phyloP scores from a whole-genome alignment of 805 yeast species.

The Komagataella kurtzmanii region DNA sequence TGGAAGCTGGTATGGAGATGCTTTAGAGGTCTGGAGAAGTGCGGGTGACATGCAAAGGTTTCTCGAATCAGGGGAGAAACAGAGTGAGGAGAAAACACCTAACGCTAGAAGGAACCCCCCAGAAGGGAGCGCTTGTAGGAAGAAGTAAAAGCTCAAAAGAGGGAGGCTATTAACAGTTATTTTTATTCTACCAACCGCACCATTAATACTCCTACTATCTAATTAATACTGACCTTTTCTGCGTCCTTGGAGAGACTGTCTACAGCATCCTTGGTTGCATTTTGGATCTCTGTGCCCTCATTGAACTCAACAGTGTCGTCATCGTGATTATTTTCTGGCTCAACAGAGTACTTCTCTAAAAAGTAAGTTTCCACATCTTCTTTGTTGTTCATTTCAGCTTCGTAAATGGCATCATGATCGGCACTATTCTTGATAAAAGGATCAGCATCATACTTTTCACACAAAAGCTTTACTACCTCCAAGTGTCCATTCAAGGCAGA shows the following conservation, averaged over 20 bases:
- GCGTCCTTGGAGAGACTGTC: not conserved
- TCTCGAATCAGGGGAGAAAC: not conserved
- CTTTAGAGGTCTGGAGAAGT: not conserved
- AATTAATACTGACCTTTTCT: not conserved
- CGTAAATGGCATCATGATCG: constrained; percentile 76
- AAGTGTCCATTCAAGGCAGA: constrained; percentile 83
- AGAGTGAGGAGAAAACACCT: not conserved
- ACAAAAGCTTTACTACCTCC: constrained; percentile 50
- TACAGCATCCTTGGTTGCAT: not conserved
- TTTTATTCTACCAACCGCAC: not conserved
- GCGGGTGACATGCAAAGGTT: not conserved
- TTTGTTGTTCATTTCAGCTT: constrained; percentile 72
- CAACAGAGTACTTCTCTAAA: constrained; percentile 58
- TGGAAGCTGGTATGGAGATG: too few relatives aligned
- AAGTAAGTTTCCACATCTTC: constrained; percentile 70
- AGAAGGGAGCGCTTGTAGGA: not conserved
- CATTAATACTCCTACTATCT: not conserved
- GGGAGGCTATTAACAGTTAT: not conserved
- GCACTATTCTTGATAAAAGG: constrained; percentile 64
- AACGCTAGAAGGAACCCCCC: too few relatives aligned
- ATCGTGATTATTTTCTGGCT: constrained; percentile 39
- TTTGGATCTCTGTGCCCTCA: constrained; percentile 38
- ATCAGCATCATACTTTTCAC: constrained; percentile 67
- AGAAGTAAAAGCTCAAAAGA: not conserved
- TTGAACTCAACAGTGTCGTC: constrained; percentile 19